Base-by-base conservation (phyloP, 768 basidiomycete species). In the Holtermannia corniformis region DNA sequence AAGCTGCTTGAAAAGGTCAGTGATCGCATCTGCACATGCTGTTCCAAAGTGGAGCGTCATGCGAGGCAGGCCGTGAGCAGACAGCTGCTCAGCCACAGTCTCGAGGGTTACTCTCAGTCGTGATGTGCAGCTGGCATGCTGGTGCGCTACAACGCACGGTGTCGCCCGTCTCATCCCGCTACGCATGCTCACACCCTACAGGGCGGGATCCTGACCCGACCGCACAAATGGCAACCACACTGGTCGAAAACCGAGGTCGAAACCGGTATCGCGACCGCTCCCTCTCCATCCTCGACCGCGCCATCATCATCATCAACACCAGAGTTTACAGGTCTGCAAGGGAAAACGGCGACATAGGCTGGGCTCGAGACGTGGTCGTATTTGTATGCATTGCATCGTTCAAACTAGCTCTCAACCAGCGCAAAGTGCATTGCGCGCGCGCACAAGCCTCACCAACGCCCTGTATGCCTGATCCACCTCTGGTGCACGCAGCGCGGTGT, bases 1-100 rank as follows among this genome's bases (percentile, higher is more conserved):
- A 82, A 78, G 62, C 64, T 96, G 59, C 73, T 97, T 64, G 82
- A 85, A 67, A 75, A 83, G 78, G 93, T 90, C 63, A 64, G 85
- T 77, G 42, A 55, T 26, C 24, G 42, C 3, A 13, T 47, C 41
- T 37, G n/a, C 14, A 42, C 20, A 58, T 28, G 24, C 47, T 23
- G 24, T 55, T 54, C 50, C 67, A 56, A 23, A 75, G 57, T 55
- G 52, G 45, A 12, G 24, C n/a, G n/a, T n/a, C n/a, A n/a, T n/a
- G n/a, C n/a, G n/a, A n/a, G n/a, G n/a, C n/a, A n/a, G n/a, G n/a
- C n/a, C n/a, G n/a, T n/a, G n/a, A n/a, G n/a, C n/a, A n/a, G n/a
- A n/a, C n/a, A n/a, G n/a, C n/a, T n/a, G n/a, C n/a, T n/a, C n/a
- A n/a, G n/a, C n/a, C n/a, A n/a, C n/a, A n/a, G n/a, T n/a, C n/a